Evolutionary conservation across 805 yeast species (phyloP).

Genomic region (Ogataea populi-albae): DNA sequence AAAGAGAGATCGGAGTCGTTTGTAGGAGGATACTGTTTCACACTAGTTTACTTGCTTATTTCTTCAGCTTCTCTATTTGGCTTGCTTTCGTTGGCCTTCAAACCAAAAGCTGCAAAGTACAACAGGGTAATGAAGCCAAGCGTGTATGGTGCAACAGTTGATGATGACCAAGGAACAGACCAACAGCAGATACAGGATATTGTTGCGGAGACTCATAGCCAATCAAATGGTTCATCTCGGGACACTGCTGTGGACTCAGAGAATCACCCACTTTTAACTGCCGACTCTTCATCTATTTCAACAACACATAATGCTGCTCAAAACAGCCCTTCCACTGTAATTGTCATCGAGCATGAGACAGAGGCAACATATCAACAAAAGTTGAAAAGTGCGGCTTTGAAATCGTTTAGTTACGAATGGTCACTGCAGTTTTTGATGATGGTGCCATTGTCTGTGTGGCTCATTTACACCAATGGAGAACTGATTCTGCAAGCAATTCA

Average conservation of each 20-base stretch:
- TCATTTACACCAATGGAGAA: slow-evolving; percentile 54
- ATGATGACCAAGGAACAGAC: slow-evolving; percentile 12
- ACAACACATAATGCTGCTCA: slow-evolving; percentile 2
- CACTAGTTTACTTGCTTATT: slow-evolving; percentile 44
- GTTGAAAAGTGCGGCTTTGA: slow-evolving; percentile 31
- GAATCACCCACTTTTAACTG: slow-evolving; percentile 20
- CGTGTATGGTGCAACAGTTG: slow-evolving; percentile 20
- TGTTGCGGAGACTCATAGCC: slow-evolving; percentile 4
- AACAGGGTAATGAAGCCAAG: slow-evolving; percentile 18
- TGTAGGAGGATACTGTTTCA: slow-evolving; percentile 50
- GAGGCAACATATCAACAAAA: slow-evolving; percentile 25
- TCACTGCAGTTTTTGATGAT: slow-evolving; percentile 63
- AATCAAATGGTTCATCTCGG: slow-evolving; percentile 19
- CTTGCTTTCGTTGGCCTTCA: slow-evolving; percentile 44
- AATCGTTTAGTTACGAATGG: slow-evolving; percentile 74
- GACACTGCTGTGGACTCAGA: slow-evolving; percentile 21
- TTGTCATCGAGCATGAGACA: slow-evolving; percentile 28
- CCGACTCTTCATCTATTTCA: slow-evolving; percentile 4
- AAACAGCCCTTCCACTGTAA: slow-evolving; percentile 12
- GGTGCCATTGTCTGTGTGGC: slow-evolving; percentile 61
- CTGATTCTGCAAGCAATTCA: slow-evolving; percentile 60
- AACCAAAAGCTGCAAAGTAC: slow-evolving; percentile 21
- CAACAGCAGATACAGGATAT: slow-evolving; percentile 5
- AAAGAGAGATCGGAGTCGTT: slow-evolving; percentile 46
- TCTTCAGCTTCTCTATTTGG: slow-evolving; percentile 52